A percentile compares a stretch with the other conserved stretches of the same genome.
phyloP scores from a whole-genome alignment of 2,329 filamentous ascomycete species.

The Xylariaceae sp. region DNA sequence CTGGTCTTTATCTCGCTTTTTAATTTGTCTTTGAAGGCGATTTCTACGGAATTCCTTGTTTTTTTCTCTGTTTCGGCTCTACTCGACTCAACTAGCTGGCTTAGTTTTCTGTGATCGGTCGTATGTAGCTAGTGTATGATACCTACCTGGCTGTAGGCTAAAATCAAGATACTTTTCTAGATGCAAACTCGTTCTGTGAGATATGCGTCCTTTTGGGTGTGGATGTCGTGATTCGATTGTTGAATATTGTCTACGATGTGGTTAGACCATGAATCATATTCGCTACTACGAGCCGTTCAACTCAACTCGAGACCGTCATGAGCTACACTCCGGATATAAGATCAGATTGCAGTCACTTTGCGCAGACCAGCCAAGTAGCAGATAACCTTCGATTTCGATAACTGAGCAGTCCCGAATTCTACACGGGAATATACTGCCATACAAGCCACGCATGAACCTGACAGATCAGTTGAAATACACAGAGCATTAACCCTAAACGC shows the following conservation, averaged over 20 bases:
- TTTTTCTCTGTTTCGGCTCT: neutral
- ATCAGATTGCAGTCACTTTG: neutral
- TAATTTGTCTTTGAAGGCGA: too few species aligned
- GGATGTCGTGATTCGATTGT: too few species aligned
- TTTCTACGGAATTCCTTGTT: neutral
- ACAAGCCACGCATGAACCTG: neutral
- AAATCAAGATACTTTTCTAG: neutral
- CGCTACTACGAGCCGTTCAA: too few species aligned
- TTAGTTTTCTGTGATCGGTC: neutral
- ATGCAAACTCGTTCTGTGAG: too few species aligned
- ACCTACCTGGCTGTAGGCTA: neutral
- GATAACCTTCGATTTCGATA: neutral
- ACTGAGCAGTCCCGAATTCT: neutral
- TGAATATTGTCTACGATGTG: too few species aligned
- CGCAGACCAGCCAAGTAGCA: neutral
- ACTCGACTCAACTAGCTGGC: neutral
- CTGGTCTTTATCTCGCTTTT: too few species aligned
- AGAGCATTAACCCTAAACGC: conserved; percentile 3
- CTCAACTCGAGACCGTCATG: too few species aligned
- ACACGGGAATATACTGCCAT: neutral
- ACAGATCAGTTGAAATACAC: neutral
- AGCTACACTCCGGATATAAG: too few species aligned
- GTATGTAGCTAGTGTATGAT: neutral
- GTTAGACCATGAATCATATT: too few species aligned
- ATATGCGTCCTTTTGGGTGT: too few species aligned